Conservation (phyloP, 176 grass and related monocot genomes). For the Bromus sterilis region DNA sequence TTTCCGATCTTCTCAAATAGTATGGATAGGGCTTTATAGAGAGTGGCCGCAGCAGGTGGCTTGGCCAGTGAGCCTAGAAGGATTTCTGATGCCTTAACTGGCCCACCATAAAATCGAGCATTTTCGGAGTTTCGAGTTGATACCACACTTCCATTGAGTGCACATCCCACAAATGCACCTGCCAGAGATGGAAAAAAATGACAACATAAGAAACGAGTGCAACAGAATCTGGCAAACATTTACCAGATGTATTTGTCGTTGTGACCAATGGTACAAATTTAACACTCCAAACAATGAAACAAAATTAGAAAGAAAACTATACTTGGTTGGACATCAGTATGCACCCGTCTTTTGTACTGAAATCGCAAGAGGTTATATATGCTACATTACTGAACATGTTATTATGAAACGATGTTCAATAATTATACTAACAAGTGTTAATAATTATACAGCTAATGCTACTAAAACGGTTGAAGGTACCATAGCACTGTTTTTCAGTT, state of each 20-base stretch:
- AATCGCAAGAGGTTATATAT: no score
- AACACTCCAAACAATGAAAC: slow-evolving; percentile 2
- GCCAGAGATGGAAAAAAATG: slow-evolving; percentile 3
- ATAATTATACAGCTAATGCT: background rate
- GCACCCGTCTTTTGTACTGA: background rate
- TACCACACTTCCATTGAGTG: slow-evolving; percentile 72
- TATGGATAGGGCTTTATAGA: slow-evolving; percentile 58
- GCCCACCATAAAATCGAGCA: slow-evolving; percentile 65
- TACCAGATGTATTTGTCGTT: background rate
- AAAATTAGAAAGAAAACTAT: background rate
- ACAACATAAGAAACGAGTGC: background rate
- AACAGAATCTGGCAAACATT: slow-evolving; percentile 7
- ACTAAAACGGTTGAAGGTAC: background rate
- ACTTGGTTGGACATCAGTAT: background rate
- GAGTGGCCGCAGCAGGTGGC: slow-evolving; percentile 54
- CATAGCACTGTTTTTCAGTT: background rate
- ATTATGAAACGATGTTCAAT: background rate
- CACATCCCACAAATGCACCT: slow-evolving; percentile 90
- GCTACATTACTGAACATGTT: background rate
- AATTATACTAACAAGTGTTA: background rate
- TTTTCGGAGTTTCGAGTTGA: slow-evolving; percentile 58
- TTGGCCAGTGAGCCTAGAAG: slow-evolving; percentile 62
- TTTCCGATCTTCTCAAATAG: slow-evolving; percentile 55
- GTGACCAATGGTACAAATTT: background rate
- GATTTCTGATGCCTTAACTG: slow-evolving; percentile 67